Conservation (phyloP, 805 yeast species). For the Lipomyces kockii region DNA sequence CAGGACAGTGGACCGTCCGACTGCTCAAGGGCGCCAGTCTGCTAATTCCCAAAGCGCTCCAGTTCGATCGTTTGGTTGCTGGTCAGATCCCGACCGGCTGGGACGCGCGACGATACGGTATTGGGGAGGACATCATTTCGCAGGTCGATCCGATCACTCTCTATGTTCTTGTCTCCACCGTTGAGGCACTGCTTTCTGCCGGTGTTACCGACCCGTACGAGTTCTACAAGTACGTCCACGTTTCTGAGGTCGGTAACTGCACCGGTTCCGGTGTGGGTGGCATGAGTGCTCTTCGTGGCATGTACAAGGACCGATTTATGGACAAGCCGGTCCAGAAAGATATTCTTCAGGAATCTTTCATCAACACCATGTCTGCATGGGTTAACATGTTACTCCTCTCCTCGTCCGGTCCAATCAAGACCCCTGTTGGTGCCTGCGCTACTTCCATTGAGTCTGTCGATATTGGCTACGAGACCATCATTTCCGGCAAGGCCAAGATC, state of each 20-base stretch:
- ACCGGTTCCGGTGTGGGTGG: conserved; percentile 99
- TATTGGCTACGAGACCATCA: conserved; percentile 90
- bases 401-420: conserved; percentile 97
- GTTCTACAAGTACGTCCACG: conserved; percentile 97
- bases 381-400: conserved; percentile 96
- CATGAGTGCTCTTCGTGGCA: conserved; percentile 93
- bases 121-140: conserved; percentile 84
- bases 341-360: conserved; percentile 95
- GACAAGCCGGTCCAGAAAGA: conserved; percentile 97
- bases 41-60: conserved; percentile 85
- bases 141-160: conserved; percentile 98
- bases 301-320: conserved; percentile 93
- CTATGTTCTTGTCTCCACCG: conserved; percentile 89
- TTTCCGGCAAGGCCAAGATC: conserved; percentile 92
- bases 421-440: conserved; percentile 99
- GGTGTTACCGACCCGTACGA: conserved; percentile 99
- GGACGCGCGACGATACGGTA: conserved; percentile 94
- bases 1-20: conserved; percentile 90
- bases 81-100: conserved; percentile 99
- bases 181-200: conserved; percentile 88
- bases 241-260: conserved; percentile 98
- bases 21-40: conserved; percentile 92
- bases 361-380: conserved; percentile 99
- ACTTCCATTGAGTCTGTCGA: conserved; percentile 98
- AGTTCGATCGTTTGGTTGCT: conserved; percentile 63